Evolutionary conservation across 805 yeast genomes (phyloP).

Genomic region (Suhomyces xylopsoci): DNA sequence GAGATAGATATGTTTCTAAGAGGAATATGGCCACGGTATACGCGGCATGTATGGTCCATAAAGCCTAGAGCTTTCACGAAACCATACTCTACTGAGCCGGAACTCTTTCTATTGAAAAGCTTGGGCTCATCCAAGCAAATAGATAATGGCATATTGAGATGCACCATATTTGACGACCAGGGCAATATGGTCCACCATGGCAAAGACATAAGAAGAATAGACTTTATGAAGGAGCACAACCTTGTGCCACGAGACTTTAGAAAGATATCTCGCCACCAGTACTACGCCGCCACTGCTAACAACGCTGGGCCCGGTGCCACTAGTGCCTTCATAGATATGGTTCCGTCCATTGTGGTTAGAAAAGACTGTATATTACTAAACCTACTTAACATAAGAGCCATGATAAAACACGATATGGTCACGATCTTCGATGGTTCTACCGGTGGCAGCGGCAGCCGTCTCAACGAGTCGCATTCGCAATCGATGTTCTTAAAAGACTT

Average conservation of each 20-base stretch:
- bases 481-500: conserved; percentile 43
- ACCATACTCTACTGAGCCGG: conserved; percentile 3
- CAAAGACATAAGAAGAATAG: conserved; percentile 41
- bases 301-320: conserved; percentile 6
- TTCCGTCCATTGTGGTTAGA: conserved; percentile 53
- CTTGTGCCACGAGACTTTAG: conserved; percentile 59
- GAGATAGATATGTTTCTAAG: not conserved
- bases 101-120: conserved; percentile 20
- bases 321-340: conserved; percentile 41
- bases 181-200: conserved; percentile 47
- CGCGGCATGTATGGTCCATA: not conserved
- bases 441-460: conserved; percentile 26
- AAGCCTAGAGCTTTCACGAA: not conserved
- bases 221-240: conserved; percentile 44
- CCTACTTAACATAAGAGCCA: conserved; percentile 48
- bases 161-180: conserved; percentile 46
- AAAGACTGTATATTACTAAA: conserved; percentile 46
- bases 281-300: not conserved
- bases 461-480: conserved; percentile 45
- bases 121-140: conserved; percentile 13
- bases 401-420: conserved; percentile 51
- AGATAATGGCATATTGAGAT: conserved; percentile 39
- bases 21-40: not conserved
- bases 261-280: conserved; percentile 39
- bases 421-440: conserved; percentile 41